phyloP scores from a whole-genome alignment of 2,329 filamentous ascomycete species.

The Ilyonectria robusta region DNA sequence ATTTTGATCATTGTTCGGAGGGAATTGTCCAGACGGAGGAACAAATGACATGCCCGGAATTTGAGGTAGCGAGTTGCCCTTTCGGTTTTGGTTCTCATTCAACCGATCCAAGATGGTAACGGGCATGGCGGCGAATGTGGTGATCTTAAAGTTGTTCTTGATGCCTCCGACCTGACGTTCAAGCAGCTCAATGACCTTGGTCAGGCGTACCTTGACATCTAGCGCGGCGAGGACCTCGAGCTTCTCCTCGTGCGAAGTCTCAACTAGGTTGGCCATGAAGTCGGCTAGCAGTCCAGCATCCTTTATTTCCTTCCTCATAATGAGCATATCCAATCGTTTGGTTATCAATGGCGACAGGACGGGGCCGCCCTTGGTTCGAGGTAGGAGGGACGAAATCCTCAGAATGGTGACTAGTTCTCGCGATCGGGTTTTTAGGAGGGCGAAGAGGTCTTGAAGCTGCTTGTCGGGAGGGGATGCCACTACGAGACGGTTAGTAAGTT shows the following conservation, averaged over 20 bases:
- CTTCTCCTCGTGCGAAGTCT: slow-evolving; percentile 91
- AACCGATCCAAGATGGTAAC: slow-evolving; percentile 73
- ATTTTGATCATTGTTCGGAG: slow-evolving; percentile 64
- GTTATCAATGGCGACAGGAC: slow-evolving; percentile 87
- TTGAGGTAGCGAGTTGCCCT: slow-evolving; percentile 49
- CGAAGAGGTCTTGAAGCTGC: slow-evolving; percentile 79
- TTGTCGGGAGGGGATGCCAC: slow-evolving; percentile 62
- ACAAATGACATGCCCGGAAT: slow-evolving; percentile 59
- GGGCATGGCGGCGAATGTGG: slow-evolving; percentile 78
- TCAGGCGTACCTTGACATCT: slow-evolving; percentile 82
- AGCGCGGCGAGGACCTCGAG: slow-evolving; percentile 87
- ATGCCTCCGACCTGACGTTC: slow-evolving; percentile 86
- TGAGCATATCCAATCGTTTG: slow-evolving; percentile 88
- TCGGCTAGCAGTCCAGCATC: slow-evolving; percentile 92
- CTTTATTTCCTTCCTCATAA: slow-evolving; percentile 82
- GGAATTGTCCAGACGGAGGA: slow-evolving; percentile 52
- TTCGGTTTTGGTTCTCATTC: slow-evolving; percentile 56
- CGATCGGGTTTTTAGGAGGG: slow-evolving; percentile 85
- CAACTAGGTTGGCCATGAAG: slow-evolving; percentile 95
- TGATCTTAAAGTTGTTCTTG: slow-evolving; percentile 89
- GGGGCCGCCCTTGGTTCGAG: slow-evolving; percentile 74
- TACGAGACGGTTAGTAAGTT: slow-evolving; percentile 35
- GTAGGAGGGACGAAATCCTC: slow-evolving; percentile 86
- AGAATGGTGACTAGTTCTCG: slow-evolving; percentile 89
- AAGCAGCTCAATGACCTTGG: slow-evolving; percentile 86